A percentile compares a stretch with the other conserved stretches of the same genome.
Conservation (phyloP, 139 green algal genomes). For the Spirogloea muscicola region DNA sequence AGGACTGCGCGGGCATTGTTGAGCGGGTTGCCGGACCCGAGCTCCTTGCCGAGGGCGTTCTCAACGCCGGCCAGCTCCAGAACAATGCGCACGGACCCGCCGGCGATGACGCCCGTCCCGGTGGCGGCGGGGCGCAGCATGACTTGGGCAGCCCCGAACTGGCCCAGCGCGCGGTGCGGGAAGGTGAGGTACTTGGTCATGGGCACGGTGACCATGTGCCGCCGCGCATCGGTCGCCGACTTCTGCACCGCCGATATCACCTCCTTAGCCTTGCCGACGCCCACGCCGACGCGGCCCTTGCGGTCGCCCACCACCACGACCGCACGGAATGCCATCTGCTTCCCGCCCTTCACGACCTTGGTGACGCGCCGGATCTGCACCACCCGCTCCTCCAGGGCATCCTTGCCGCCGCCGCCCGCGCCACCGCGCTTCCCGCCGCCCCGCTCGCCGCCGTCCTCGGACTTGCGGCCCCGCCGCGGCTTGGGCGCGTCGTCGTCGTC, state of each 20-base stretch:
- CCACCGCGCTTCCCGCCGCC: constrained; percentile 8
- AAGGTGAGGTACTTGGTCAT: constrained; percentile 66
- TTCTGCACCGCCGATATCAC: constrained; percentile 77
- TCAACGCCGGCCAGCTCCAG: constrained; percentile 88
- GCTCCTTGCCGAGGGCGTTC: constrained; percentile 90
- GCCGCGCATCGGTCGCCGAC: constrained; percentile 71
- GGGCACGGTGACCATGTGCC: constrained; percentile 60
- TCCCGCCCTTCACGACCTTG: constrained; percentile 92
- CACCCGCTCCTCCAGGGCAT: constrained; percentile 46
- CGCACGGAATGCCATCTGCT: constrained; percentile 84
- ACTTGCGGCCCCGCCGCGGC: too few species aligned
- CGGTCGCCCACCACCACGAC: constrained; percentile 71
- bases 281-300: constrained; percentile 79
- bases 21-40: constrained; percentile 71
- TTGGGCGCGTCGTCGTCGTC: constrained; percentile 19
- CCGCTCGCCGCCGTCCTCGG: too few species aligned
- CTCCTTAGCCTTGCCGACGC: constrained; percentile 80
- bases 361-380: constrained; percentile 82
- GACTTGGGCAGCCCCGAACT: constrained; percentile 73
- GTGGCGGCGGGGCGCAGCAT: constrained; percentile 83
- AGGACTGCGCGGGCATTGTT: constrained; percentile 81
- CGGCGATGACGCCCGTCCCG: constrained; percentile 82
- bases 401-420: constrained; percentile 10
- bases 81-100: constrained; percentile 77
- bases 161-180: constrained; percentile 77